Evolutionary conservation across 352 stramenopile species (phyloP).

Genomic region (Pythium aphanidermatum): DNA sequence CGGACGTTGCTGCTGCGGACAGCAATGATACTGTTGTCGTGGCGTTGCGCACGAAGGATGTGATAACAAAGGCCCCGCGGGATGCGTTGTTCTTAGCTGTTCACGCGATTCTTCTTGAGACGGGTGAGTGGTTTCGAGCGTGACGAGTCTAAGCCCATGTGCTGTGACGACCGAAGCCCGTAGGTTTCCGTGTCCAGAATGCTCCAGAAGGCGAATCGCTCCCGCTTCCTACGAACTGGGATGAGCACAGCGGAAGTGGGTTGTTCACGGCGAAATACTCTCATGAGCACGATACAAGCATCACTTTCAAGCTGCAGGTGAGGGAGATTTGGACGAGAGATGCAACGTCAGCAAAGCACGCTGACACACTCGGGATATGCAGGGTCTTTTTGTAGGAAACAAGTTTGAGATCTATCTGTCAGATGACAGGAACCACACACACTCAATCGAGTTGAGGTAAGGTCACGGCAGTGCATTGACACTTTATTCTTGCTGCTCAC

Average conservation of each 20-base stretch:
- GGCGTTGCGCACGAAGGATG: conserved; percentile 34
- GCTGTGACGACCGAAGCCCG: no score
- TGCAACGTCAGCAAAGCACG: neutral
- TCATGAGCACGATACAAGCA: conserved; percentile 37
- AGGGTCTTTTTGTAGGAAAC: conserved; percentile 68
- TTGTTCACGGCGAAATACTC: conserved; percentile 54
- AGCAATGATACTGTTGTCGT: conserved; percentile 37
- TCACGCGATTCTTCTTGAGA: conserved; percentile 65
- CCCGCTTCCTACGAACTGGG: conserved; percentile 42
- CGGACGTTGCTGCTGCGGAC: conserved; percentile 16
- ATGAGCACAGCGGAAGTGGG: conserved; percentile 50
- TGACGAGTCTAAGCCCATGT: no score
- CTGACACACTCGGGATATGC: neutral
- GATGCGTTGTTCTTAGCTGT: conserved; percentile 69
- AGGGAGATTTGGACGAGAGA: no score
- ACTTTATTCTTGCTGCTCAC: no score
- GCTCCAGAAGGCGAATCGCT: conserved; percentile 21
- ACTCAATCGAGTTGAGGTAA: conserved; percentile 72
- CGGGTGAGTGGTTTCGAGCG: conserved; percentile 42
- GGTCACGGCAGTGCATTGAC: no score
- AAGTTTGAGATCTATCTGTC: conserved; percentile 81
- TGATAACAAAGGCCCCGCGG: conserved; percentile 38
- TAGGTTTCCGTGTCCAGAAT: conserved; percentile 37
- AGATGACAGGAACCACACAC: conserved; percentile 49
- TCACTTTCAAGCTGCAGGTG: conserved; percentile 68